A percentile compares a stretch with the other conserved stretches of the same genome.
Conservation (phyloP, 1,284 basidiomycete genomes). For the Clitocybe nebularis region DNA sequence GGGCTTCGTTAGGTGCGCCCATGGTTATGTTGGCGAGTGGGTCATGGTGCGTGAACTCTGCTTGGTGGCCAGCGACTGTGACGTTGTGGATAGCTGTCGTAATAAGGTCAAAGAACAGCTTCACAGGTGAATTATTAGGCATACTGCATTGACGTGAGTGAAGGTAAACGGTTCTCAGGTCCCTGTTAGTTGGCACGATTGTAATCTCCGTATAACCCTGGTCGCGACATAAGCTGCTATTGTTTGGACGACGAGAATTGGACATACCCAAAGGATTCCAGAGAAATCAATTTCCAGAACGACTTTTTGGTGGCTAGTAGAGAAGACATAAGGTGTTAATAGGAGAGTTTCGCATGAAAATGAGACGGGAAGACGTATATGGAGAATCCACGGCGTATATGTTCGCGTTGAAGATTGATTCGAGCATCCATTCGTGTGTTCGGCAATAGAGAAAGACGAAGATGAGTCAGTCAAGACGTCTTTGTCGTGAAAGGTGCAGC, state of each 20-base stretch:
- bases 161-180: conserved; percentile 78
- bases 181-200: conserved; percentile 71
- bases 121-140: conserved; percentile 26
- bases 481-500: conserved; percentile 15
- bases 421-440: conserved; percentile 38
- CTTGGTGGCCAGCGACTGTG: conserved; percentile 61
- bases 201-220: conserved; percentile 93
- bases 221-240: conserved; percentile 18
- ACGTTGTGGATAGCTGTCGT: conserved; percentile 71
- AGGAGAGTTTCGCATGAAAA: conserved; percentile 19
- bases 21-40: conserved; percentile 70
- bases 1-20: conserved; percentile 52
- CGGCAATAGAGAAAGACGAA: conserved; percentile 12
- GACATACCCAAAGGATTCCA: conserved; percentile 69
- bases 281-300: conserved; percentile 87
- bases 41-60: conserved; percentile 76
- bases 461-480: conserved; percentile 23
- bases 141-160: conserved; percentile 83
- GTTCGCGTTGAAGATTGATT: conserved; percentile 66
- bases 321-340: conserved; percentile 53
- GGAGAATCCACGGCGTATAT: conserved; percentile 73
- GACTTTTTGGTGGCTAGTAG: conserved; percentile 90
- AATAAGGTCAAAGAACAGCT: conserved; percentile 13
- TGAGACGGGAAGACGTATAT: conserved; percentile 65
- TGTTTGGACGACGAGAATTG: conserved; percentile 12